These are phyloP conservation scores for Salix udensis DNA, from an alignment of 345 rosid species.

Conservation along the genomic window DNA sequence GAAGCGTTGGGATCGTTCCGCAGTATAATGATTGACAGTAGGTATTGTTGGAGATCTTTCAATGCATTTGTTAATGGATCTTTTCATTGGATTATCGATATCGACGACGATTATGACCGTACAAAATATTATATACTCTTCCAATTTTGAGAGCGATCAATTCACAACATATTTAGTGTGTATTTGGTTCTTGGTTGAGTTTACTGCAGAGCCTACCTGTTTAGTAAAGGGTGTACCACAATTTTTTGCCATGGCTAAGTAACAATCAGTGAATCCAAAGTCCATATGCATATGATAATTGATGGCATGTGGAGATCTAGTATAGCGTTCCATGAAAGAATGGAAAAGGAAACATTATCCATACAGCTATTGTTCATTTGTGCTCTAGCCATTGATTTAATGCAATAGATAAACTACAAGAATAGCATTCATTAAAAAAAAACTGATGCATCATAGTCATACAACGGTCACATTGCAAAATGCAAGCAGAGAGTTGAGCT, in stretches of 20 bases:
- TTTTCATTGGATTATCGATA: too few relatives aligned
- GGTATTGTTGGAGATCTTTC: too few relatives aligned
- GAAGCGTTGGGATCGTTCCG: too few relatives aligned
- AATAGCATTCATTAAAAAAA: background rate
- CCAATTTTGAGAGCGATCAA: too few relatives aligned
- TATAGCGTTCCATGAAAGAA: too few relatives aligned
- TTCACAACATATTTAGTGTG: too few relatives aligned
- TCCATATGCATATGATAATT: background rate
- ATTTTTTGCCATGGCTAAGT: background rate
- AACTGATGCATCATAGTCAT: background rate
- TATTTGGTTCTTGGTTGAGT: too few relatives aligned
- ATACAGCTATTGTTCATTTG: background rate
- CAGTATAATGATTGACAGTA: too few relatives aligned
- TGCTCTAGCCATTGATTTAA: background rate
- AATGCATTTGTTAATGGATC: too few relatives aligned
- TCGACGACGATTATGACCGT: too few relatives aligned
- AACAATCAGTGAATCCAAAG: background rate
- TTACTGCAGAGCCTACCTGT: too few relatives aligned
- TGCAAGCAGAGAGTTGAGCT: background rate
- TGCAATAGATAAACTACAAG: background rate
- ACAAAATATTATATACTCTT: too few relatives aligned
- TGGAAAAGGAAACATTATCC: background rate
- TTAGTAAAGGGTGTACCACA: background rate
- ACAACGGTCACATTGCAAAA: background rate
- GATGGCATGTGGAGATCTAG: background rate